These are phyloP conservation scores for Trichoderma sp. DNA, from an alignment of 2,329 filamentous ascomycete species.

Conservation along the genomic window DNA sequence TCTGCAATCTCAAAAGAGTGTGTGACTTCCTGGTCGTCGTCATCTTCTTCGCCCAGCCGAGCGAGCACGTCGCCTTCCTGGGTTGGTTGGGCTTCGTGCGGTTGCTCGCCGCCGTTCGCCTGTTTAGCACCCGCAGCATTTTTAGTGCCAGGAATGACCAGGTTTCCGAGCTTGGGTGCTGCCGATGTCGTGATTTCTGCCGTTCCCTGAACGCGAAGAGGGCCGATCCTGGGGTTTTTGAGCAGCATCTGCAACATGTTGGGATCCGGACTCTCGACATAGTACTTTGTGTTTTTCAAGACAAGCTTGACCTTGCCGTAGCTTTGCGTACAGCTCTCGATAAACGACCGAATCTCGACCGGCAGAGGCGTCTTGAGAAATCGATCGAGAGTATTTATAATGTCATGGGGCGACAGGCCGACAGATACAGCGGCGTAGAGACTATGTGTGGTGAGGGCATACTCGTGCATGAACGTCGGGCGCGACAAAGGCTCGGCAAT, in stretches of 20 bases:
- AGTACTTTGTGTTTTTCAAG: constrained; percentile 91
- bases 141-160: constrained; percentile 93
- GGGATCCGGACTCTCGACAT: constrained; percentile 88
- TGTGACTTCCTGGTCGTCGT: constrained; percentile 84
- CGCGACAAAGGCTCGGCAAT: constrained; percentile 92
- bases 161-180: constrained; percentile 81
- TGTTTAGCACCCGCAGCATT: constrained; percentile 88
- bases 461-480: constrained; percentile 91
- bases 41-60: constrained; percentile 78
- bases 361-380: constrained; percentile 89
- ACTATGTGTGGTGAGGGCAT: constrained; percentile 87
- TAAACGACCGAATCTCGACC: constrained; percentile 77
- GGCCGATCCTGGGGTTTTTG: constrained; percentile 79
- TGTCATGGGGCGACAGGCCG: constrained; percentile 85
- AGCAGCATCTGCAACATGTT: constrained; percentile 85
- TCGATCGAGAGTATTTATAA: constrained; percentile 83
- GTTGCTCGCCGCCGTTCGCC: constrained; percentile 53
- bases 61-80: constrained; percentile 72
- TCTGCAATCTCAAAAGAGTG: constrained; percentile 92
- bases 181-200: constrained; percentile 76
- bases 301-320: constrained; percentile 97
- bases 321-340: constrained; percentile 77
- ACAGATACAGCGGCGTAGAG: constrained; percentile 95
- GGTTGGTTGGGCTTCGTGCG: constrained; percentile 53
- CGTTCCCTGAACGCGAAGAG: constrained; percentile 73